A percentile compares a stretch with the other conserved stretches of the same genome.
phyloP scores from a whole-genome alignment of 1,284 basidiomycete species.

The Neonothopanus nambi region DNA sequence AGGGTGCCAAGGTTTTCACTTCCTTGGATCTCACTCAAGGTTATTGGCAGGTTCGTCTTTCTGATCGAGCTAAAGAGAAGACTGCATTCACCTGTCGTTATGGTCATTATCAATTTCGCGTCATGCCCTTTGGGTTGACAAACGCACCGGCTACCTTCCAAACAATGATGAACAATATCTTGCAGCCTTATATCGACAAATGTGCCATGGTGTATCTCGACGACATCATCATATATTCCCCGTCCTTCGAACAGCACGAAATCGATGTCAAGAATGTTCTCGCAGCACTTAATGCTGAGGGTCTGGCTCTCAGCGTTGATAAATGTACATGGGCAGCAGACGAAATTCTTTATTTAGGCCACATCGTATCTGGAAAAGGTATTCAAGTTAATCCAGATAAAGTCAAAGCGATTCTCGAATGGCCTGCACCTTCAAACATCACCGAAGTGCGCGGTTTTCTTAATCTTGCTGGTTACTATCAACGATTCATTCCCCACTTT shows the following conservation, averaged over 20 bases:
- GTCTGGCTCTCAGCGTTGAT: background rate
- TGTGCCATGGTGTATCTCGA: slow-evolving; percentile 25
- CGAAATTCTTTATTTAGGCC: slow-evolving; percentile 3
- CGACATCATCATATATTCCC: slow-evolving; percentile 31
- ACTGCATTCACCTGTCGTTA: slow-evolving; percentile 11
- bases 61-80: slow-evolving; percentile 5
- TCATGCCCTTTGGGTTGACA: slow-evolving; percentile 15
- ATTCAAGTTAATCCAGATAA: background rate
- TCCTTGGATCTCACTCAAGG: slow-evolving; percentile 7
- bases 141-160: slow-evolving; percentile 14
- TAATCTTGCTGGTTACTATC: background rate
- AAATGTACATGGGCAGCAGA: slow-evolving; percentile 5
- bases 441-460: background rate
- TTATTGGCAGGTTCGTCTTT: slow-evolving; percentile 9
- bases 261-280: background rate
- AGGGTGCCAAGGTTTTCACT: background rate
- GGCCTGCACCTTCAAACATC: background rate
- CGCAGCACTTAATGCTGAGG: background rate
- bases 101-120: slow-evolving; percentile 15
- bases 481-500: background rate
- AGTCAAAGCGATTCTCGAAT: background rate
- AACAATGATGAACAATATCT: slow-evolving; percentile 22
- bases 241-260: background rate
- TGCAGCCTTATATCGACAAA: slow-evolving; percentile 17
- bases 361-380: background rate